phyloP scores from a whole-genome alignment of 1,284 basidiomycete genomes.

The Cystobasidium sp. region DNA sequence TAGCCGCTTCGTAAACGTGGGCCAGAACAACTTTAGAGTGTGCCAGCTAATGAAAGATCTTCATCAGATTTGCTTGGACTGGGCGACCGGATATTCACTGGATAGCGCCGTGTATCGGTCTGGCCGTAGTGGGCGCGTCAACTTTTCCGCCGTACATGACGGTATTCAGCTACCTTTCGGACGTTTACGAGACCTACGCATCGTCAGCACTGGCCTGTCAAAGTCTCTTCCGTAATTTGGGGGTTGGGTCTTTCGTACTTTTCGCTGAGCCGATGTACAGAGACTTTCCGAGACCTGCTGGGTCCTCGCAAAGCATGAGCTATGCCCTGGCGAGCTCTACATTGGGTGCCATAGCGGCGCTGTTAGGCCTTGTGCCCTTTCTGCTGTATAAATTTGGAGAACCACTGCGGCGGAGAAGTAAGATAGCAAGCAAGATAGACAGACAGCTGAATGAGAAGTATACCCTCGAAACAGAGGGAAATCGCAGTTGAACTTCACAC shows the following conservation, averaged over 20 bases:
- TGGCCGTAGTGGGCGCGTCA: neutral
- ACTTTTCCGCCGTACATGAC: constrained; percentile 52
- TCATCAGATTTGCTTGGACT: constrained; percentile 32
- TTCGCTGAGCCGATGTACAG: constrained; percentile 48
- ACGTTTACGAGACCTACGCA: constrained; percentile 52
- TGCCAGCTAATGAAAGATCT: neutral
- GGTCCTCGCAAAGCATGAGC: constrained; percentile 38
- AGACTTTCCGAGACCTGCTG: constrained; percentile 24
- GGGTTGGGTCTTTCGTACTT: constrained; percentile 24
- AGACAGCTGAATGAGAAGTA: constrained; percentile 16
- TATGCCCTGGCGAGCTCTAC: constrained; percentile 54
- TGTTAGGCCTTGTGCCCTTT: constrained; percentile 53
- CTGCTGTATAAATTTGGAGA: constrained; percentile 44
- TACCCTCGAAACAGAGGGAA: neutral
- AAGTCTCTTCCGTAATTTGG: constrained; percentile 42
- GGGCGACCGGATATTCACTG: constrained; percentile 19
- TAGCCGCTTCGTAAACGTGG: no score
- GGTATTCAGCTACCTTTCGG: constrained; percentile 45
- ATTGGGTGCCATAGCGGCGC: constrained; percentile 47
- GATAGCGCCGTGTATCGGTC: constrained; percentile 34
- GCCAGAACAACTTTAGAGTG: no score
- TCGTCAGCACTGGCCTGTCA: constrained; percentile 54
- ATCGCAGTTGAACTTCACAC: no score
- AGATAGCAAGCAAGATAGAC: constrained; percentile 33
- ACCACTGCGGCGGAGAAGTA: constrained; percentile 25